Base-by-base conservation (phyloP, 495 filamentous ascomycete genomes). In the Chaetomium fimeti region DNA sequence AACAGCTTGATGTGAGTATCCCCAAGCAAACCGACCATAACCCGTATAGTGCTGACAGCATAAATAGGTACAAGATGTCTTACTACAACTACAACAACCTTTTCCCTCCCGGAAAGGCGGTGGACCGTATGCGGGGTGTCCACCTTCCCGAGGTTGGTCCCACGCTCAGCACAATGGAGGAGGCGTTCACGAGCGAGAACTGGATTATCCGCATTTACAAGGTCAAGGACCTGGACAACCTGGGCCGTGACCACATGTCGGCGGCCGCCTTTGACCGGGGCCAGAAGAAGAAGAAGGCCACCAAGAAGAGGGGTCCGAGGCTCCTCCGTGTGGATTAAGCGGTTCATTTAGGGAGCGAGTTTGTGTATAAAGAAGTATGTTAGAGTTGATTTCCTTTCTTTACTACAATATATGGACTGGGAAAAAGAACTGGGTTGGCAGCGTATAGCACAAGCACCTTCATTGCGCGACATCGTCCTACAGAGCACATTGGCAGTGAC, bases 131-230 rank as follows among this genome's bases (percentile, higher is more conserved):
- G 61, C 91, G 95, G 63, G 87, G 88, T 62, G 80, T 84, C 28
- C 86, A 84, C 61, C 78, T 98, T n/a, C 95, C 95, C 22, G 86
- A 90, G 8, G 87, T 91, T 66, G 90, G 91, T 4, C 95, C 95
- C 15, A 83, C 89, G 62, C 89, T 99, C 58, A 91, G 86, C 76
- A 93, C 88, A 20, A 75, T 99, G 45, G 95, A 98, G 72, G 95
- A 99, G 77, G 95, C 95, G 2, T 99, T 93, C 78, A 99, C 95
- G 49, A 96, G 91, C 69, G 95, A 99, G 83, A 99, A 99, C 83
- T 99, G 95, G 95, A 99, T 99, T 74, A 97, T 99, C 74, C 83
- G 95, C 57, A 98, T 99, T 74, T 99, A 96, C 82, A 99, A 99
- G 82, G 95, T 99, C 72, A 99, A 99, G 79, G 92, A 96, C 69